These are phyloP conservation scores for Schizosaccharomyces osmophilus DNA, from an alignment of 805 yeast species.

Conservation along the genomic window DNA sequence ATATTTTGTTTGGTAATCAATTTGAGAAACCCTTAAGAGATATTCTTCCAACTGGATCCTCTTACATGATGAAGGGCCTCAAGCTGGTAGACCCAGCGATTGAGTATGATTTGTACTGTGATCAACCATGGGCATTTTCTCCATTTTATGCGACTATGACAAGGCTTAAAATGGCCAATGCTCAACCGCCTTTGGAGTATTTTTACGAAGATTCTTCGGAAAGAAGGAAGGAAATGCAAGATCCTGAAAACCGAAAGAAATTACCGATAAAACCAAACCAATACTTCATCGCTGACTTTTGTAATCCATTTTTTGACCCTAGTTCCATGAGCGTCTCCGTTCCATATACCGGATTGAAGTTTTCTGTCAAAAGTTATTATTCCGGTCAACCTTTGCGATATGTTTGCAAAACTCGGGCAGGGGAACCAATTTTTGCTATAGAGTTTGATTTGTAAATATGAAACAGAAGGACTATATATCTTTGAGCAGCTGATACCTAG, in stretches of 20 bases:
- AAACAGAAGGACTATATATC: not conserved
- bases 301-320: slow-evolving; percentile 28
- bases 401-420: slow-evolving; percentile 12
- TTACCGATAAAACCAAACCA: slow-evolving; percentile 19
- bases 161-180: slow-evolving; percentile 14
- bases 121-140: slow-evolving; percentile 40
- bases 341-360: not conserved
- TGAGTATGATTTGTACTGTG: slow-evolving; percentile 34
- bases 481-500: too few relatives aligned
- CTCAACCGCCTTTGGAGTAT: slow-evolving; percentile 3
- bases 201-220: slow-evolving; percentile 7
- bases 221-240: slow-evolving; percentile 24
- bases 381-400: slow-evolving; percentile 17
- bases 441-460: not conserved
- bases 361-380: slow-evolving; percentile 17
- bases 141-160: slow-evolving; percentile 34
- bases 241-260: slow-evolving; percentile 16
- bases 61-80: not conserved
- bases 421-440: slow-evolving; percentile 4
- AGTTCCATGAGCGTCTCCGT: not conserved
- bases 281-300: slow-evolving; percentile 27
- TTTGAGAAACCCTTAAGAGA: slow-evolving; percentile 34
- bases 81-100: slow-evolving; percentile 36
- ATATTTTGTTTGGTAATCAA: slow-evolving; percentile 46
- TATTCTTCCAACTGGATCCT: slow-evolving; percentile 21